phyloP scores from a whole-genome alignment of 495 filamentous ascomycete species.

The Baudoinia panamericana region DNA sequence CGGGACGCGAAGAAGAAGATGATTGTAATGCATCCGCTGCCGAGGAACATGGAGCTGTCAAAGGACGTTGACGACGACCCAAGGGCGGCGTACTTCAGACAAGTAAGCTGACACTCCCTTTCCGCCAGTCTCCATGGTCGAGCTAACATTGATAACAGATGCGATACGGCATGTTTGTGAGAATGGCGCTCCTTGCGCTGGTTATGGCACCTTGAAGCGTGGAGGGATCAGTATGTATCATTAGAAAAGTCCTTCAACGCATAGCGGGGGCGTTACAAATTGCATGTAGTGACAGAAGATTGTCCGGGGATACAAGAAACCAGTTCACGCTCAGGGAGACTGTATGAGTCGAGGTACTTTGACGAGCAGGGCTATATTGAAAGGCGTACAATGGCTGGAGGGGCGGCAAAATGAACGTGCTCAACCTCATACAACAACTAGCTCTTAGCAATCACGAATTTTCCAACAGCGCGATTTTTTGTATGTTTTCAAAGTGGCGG shows the following conservation, averaged over 20 bases:
- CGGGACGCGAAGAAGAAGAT: constrained; percentile 83
- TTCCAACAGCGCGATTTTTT: no score
- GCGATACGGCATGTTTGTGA: constrained; percentile 92
- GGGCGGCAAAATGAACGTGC: no score
- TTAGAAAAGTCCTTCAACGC: background rate
- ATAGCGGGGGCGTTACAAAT: constrained; percentile 1
- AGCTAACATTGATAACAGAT: constrained; percentile 46
- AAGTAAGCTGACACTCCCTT: constrained; percentile 64
- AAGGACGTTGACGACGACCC: constrained; percentile 98
- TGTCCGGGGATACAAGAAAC: no score
- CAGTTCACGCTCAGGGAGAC: no score
- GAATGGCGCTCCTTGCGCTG: constrained; percentile 90
- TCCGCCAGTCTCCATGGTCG: background rate
- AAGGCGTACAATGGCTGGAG: no score
- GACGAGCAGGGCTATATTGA: no score
- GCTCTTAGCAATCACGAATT: no score
- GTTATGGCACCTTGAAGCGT: constrained; percentile 42
- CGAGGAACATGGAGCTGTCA: constrained; percentile 77
- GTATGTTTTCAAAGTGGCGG: no score
- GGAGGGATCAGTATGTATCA: background rate
- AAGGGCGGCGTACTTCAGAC: constrained; percentile 94
- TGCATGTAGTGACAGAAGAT: no score
- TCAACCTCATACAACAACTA: no score
- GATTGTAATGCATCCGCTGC: constrained; percentile 90
- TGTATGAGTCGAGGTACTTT: no score